Evolutionary conservation across 331 rosid species (phyloP), one percentile per base, ranked within the genome.

Genomic region (Cydonia oblonga): DNA sequence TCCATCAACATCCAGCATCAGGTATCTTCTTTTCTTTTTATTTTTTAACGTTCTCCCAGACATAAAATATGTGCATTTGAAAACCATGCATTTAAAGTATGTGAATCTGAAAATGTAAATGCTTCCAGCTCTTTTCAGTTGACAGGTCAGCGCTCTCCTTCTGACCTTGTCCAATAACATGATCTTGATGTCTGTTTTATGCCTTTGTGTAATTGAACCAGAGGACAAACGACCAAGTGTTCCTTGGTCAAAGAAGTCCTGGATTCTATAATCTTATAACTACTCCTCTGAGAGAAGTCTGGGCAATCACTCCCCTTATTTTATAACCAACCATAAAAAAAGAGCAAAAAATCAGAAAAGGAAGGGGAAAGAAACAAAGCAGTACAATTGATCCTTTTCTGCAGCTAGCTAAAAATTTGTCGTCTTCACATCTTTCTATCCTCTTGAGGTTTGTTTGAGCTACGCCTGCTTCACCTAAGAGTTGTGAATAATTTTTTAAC

Each of bases 1-100:
- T 84, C 92, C 80, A 91, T 93, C 75, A 74, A 83, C 68, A 83
- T 93, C 74, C 97, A 85, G 76, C 98, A 93, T 86, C 97, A 93
- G 93, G 97, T 92, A 84, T 52, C 38, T 74, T 23, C 78, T 29
- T 29, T 33, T 51, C 57, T 19, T 3, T 40, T 40, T 40, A 3
- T 3, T 53, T 53, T 53, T 26, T 58, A 19, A 26, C 52, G 23
- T 66, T 72, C 57, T 53, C 60, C 54, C 58, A 14, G 18, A 40
- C 33, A 59, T 29, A 49, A 66, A 66, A 44, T 60, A n/a, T 23
- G n/a, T 32, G 38, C 20, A 28, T 6, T 46, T n/a, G 24, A 53
- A n/a, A 53, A 10, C 59, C 59, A 7, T 53, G 59, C 59, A 53
- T 53, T 19, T 53, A 9, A 53, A 57, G 6, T 5, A 5, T 23